Conservation (phyloP, 805 yeast species). For the Candida dajiaensis region DNA sequence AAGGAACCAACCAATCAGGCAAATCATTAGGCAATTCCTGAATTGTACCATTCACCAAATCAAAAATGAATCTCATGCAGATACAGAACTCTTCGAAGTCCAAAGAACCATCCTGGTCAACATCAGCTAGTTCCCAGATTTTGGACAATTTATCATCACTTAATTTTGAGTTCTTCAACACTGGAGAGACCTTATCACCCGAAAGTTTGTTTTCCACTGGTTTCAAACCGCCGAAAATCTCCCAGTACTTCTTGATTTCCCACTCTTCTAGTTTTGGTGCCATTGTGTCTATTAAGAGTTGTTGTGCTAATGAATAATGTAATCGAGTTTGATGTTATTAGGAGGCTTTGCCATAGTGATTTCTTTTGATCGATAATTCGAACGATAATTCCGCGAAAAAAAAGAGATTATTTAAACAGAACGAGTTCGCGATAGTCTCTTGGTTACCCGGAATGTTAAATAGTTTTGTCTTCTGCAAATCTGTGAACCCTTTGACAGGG, state of each 20-base stretch:
- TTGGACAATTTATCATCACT: constrained; percentile 69
- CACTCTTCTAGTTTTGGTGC: constrained; percentile 78
- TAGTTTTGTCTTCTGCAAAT: too few species aligned
- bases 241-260: constrained; percentile 98
- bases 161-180: constrained; percentile 83
- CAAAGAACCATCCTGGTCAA: constrained; percentile 83
- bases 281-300: constrained; percentile 7
- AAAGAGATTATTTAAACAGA: not conserved
- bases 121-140: constrained; percentile 90
- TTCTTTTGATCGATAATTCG: not conserved
- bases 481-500: too few species aligned
- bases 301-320: not conserved
- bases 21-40: constrained; percentile 60
- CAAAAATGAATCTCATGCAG: constrained; percentile 93
- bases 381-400: not conserved
- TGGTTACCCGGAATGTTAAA: too few species aligned
- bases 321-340: not conserved
- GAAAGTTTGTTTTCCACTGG: constrained; percentile 76
- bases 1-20: constrained; percentile 92
- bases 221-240: constrained; percentile 83
- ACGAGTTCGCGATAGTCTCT: not conserved
- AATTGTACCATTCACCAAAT: constrained; percentile 70
- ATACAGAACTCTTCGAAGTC: constrained; percentile 98
- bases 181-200: constrained; percentile 81
- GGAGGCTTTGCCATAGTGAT: not conserved